A percentile compares a stretch with the other conserved stretches of the same genome.
phyloP scores from a whole-genome alignment of 495 filamentous ascomycete species.

The Penicillium cosmopolitanum region DNA sequence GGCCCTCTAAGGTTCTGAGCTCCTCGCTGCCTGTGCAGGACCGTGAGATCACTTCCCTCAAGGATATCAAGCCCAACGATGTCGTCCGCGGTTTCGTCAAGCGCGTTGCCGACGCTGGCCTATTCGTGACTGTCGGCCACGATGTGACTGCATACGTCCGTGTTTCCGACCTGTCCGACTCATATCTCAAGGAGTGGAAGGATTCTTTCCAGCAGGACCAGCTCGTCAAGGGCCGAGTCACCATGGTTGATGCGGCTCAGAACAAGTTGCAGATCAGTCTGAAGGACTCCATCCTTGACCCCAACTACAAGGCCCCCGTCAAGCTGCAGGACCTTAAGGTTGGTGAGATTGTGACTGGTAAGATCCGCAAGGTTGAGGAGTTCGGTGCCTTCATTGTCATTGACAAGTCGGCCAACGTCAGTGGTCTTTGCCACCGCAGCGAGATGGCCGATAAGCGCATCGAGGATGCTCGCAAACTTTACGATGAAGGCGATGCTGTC shows the following conservation, averaged over 20 bases:
- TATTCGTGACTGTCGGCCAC: slow-evolving; percentile 80
- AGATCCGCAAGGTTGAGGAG: slow-evolving; percentile 88
- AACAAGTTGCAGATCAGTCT: slow-evolving; percentile 82
- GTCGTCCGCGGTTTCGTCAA: slow-evolving; percentile 87
- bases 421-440: slow-evolving; percentile 87
- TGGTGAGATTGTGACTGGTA: slow-evolving; percentile 83
- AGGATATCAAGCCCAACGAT: slow-evolving; percentile 76
- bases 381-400: slow-evolving; percentile 94
- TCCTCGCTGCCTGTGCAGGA: slow-evolving; percentile 84
- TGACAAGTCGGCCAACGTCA: slow-evolving; percentile 81
- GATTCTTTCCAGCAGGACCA: slow-evolving; percentile 82
- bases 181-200: slow-evolving; percentile 95
- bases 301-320: slow-evolving; percentile 70
- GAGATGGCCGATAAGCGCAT: slow-evolving; percentile 84
- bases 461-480: slow-evolving; percentile 78
- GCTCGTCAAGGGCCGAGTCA: slow-evolving; percentile 84
- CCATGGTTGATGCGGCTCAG: slow-evolving; percentile 62
- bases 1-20: slow-evolving; percentile 85
- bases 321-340: slow-evolving; percentile 72
- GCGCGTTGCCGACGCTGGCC: slow-evolving; percentile 79
- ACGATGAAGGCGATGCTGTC: slow-evolving; percentile 84
- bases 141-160: slow-evolving; percentile 80
- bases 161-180: slow-evolving; percentile 86
- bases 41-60: slow-evolving; percentile 67
- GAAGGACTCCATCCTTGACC: slow-evolving; percentile 80